Base-by-base conservation (phyloP, 169 alveolate genomes). In the Eimeria praecox region DNA sequence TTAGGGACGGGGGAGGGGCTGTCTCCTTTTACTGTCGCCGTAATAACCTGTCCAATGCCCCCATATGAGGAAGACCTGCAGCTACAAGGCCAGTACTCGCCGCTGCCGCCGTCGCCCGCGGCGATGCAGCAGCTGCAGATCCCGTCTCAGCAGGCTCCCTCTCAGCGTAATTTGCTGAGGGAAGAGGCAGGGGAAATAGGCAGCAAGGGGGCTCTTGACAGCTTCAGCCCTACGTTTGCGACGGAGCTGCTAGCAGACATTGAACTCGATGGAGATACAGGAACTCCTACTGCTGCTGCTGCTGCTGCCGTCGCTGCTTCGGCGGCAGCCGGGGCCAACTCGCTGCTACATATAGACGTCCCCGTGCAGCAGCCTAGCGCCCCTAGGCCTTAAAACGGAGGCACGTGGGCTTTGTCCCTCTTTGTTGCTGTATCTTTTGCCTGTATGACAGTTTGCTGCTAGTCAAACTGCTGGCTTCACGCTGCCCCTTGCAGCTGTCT, bases 151-250 rank as follows among this genome's bases (percentile, higher is more conserved):
- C 71, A 83, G 33, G 91, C 66, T 14, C 40, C 46, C 38, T 54
- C 75, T 22, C 75, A 52, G 46, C 52, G 75, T 33, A 83, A 52
- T 77, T n/a, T 40, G 49, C 91, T 83, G 71, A 16, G 91, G 22
- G 75, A 83, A 59, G 91, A 83, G 35, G 91, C 42, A 9, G 91
- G 91, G 27, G 91, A 83, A 33, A 66, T 83, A 56, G 71, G 75
- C 20, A 54, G 91, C 75, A 52, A 54, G 22, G 91, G 91, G 91
- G 77, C 91, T 54, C 75, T 83, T 16, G 91, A 83, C 54, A 83
- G 91, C 54, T 54, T 83, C 91, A 54, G 91, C 49, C 91, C 91
- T 6, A 83, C 91, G 38, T 83, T 83, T 54, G 91, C 91, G 6
- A 83, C 91, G 49, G 91, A 83, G 64, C 59, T 83, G 18, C 54